Evolutionary conservation across 331 rosid species (phyloP), one percentile per base, ranked within the genome.

Genomic region (Spiraea crenata): DNA sequence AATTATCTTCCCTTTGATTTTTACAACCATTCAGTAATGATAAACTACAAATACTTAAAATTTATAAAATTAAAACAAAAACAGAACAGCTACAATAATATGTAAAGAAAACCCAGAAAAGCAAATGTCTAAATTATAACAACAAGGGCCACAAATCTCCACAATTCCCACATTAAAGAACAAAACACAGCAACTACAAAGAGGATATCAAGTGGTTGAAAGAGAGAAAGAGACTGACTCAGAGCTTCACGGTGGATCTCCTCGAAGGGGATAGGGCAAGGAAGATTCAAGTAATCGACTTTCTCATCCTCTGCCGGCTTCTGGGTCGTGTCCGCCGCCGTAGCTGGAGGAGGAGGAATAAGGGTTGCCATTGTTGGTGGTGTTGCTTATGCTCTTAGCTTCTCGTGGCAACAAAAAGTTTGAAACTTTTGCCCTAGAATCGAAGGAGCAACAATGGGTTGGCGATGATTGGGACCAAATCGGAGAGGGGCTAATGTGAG

Each of bases 201-300:
- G 42, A 49, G 34, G 12, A 16, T 9, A 5, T 37, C 13, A 58
- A 58, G 14, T 58, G 9, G 34, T 13, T 15, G 46, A 45, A 7
- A 19, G 48, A 4, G 40, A 44, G 47, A 51, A 45, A 76, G 75
- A 51, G 45, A 83, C 87, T 63, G 16, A 91, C 99, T 89, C 89
- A 89, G 82, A 64, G 99, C 93, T 91, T 95, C 99, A 40, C 98
- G 99, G 74, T 88, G 95, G 83, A 95, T 87, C 81, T 95, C 99
- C 59, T 95, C 99, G 65, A 85, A 95, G 59, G 99, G 90, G 68
- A 91, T 86, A 50, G 99, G 98, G 55, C 96, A 91, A 16, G 98
- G 96, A 44, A 91, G 99, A 65, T 95, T 77, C 78, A 81, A 41
- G 84, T 86, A 95, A 82, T 95, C 96, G 15, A 82, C 89, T 67